Evolutionary conservation across 805 yeast species (phyloP).

Genomic region (Kodamaea hsintzibuensis): DNA sequence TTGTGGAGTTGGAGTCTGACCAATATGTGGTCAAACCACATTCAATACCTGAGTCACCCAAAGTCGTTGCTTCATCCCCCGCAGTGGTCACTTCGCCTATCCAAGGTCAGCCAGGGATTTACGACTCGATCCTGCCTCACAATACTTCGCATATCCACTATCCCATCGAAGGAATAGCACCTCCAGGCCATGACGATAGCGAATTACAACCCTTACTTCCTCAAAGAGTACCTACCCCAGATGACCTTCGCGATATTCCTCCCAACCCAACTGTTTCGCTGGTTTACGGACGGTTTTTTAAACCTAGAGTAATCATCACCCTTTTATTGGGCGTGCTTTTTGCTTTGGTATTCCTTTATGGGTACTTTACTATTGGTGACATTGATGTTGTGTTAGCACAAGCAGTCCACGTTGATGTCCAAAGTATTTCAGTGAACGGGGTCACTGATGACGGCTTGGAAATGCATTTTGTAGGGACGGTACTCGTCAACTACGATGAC

Average conservation of each 20-base stretch:
- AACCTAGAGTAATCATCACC: background rate
- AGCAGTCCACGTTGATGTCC: background rate
- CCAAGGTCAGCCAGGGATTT: conserved; percentile 1
- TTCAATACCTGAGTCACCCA: background rate
- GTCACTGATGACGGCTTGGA: conserved; percentile 29
- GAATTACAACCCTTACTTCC: conserved; percentile 3
- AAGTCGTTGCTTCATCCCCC: background rate
- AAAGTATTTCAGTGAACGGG: conserved; percentile 18
- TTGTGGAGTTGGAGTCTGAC: background rate
- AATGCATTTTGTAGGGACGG: conserved; percentile 26
- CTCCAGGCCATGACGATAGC: background rate
- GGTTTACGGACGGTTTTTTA: background rate
- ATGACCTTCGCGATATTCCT: background rate
- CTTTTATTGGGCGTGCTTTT: background rate
- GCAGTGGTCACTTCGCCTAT: background rate
- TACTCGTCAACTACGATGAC: conserved; percentile 29
- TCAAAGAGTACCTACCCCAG: conserved; percentile 4
- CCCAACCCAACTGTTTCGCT: background rate
- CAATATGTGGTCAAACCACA: background rate
- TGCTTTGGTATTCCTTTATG: background rate
- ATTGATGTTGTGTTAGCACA: background rate
- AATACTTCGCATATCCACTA: background rate
- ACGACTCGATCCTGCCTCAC: background rate
- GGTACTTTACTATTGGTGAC: background rate
- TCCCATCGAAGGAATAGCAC: background rate